Percentiles rank a stretch among this genome's conserved stretches.
phyloP scores from a whole-genome alignment of 2,329 filamentous ascomycete species.

The Arthroderma sp. region DNA sequence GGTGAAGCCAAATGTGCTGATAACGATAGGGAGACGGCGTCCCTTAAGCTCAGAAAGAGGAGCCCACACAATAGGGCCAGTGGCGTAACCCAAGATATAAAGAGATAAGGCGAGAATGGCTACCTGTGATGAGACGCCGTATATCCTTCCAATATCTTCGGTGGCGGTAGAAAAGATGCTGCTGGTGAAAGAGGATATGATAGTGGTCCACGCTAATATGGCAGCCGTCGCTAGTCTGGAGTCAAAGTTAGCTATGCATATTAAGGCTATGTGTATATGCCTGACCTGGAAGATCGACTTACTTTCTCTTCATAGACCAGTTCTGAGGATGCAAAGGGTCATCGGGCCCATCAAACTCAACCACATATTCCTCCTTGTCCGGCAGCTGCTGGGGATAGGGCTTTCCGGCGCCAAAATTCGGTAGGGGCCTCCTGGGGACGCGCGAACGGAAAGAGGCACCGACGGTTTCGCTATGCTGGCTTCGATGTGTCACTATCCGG shows the following conservation, averaged over 20 bases:
- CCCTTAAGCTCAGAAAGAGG: constrained; percentile 41
- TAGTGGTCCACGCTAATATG: constrained; percentile 35
- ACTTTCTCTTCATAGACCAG: constrained; percentile 70
- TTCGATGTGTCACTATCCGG: constrained; percentile 28
- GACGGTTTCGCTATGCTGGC: constrained; percentile 31
- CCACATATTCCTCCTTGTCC: constrained; percentile 46
- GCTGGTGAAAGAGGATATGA: constrained; percentile 41
- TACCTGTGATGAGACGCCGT: constrained; percentile 39
- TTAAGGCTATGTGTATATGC: no score
- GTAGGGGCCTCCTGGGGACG: constrained; percentile 21
- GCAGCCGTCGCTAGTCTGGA: constrained; percentile 9
- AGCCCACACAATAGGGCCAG: constrained; percentile 38
- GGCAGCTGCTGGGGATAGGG: constrained; percentile 43
- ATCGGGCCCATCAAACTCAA: constrained; percentile 67
- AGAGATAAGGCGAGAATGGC: constrained; percentile 27
- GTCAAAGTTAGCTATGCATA: no score
- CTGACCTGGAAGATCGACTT: constrained; percentile 18
- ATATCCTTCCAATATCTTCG: constrained; percentile 41
- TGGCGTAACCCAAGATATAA: constrained; percentile 36
- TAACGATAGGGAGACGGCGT: constrained; percentile 34
- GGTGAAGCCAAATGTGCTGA: constrained; percentile 39
- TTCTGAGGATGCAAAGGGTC: constrained; percentile 82
- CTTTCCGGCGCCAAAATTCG: constrained; percentile 40
- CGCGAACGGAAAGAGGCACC: constrained; percentile 21
- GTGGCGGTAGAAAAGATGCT: constrained; percentile 62